Base-by-base conservation (phyloP, 495 filamentous ascomycete genomes). In the Letharia columbiana region DNA sequence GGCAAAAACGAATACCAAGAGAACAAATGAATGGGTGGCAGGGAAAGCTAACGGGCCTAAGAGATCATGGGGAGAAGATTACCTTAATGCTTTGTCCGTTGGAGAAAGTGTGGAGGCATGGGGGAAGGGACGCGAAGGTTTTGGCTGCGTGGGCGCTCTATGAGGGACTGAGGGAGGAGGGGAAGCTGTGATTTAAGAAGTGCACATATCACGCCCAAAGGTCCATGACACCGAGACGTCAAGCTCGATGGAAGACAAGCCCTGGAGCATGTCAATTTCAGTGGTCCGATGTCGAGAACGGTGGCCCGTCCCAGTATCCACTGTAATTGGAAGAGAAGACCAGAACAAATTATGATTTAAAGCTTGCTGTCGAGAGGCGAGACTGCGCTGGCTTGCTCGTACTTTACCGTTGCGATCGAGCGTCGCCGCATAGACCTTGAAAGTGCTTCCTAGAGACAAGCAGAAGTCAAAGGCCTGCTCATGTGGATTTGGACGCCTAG, bases 51-150 rank as follows among this genome's bases (percentile, higher is more conserved):
- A 93, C 91, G 6, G 92, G 92, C 3, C 67, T 93, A 68, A 80
- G 90, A 62, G 83, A 90, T 13, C 75, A 91, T 40, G 88, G 89
- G 17, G 92, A 96, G 81, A 94, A 86, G 77, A 96, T 96, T 66
- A 89, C 81, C 56, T 79, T 85, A 76, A 90, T 90, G 79, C 67
- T 96, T 67, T 85, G 94, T 33, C 82, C 71, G 56, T 75, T 95
- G 76, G 79, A 84, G 73, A 78, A 91, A 70, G 70, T 96, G 52
- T 96, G 91, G 91, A 85, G 79, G 68, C 87, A 88, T 66, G 90
- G 86, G 0, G 78, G 82, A 41, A 79, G 89, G 45, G 92, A 96
- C 81, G 89, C 82, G 7, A 96, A 96, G 79, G 84, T 84, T 1
- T 78, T 96, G 66, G 83, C 86, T 61, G 91, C 89, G 18, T 81